Percentiles rank a stretch among this genome's conserved stretches.
Conservation (phyloP, 495 filamentous ascomycete genomes). For the Barbatosphaeria neglecta region DNA sequence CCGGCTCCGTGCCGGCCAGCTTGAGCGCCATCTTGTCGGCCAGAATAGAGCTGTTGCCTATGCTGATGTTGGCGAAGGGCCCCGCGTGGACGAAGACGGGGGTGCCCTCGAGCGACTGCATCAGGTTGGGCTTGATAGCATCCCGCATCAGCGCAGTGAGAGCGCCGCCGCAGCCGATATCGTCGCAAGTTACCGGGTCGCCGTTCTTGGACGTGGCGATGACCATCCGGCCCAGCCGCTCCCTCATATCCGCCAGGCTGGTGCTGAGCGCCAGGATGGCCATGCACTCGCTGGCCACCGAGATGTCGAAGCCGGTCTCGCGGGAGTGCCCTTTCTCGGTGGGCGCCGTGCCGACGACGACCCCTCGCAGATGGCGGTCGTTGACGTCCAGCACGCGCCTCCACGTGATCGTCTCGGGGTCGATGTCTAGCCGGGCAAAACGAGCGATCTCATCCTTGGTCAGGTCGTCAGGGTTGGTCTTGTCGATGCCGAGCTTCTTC, state of each 20-base stretch:
- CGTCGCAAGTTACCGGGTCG: conserved; percentile 91
- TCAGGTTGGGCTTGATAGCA: conserved; percentile 95
- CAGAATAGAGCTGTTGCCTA: conserved; percentile 87
- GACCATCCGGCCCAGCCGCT: conserved; percentile 93
- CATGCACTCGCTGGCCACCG: conserved; percentile 96
- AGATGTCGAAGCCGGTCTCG: conserved; percentile 91
- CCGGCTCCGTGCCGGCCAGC: conserved; percentile 88
- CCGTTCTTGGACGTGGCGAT: conserved; percentile 74
- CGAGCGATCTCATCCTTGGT: conserved; percentile 77
- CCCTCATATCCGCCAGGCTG: conserved; percentile 77
- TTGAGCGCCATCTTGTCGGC: conserved; percentile 94
- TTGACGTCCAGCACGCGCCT: conserved; percentile 93
- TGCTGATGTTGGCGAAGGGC: conserved; percentile 96
- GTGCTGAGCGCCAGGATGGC: conserved; percentile 92
- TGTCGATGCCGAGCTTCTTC: conserved; percentile 89
- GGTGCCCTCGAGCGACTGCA: conserved; percentile 96
- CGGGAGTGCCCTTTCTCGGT: conserved; percentile 82
- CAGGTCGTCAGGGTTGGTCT: conserved; percentile 82
- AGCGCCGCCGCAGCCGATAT: conserved; percentile 85
- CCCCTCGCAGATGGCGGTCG: conserved; percentile 79
- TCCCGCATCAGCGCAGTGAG: conserved; percentile 93
- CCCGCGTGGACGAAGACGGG: conserved; percentile 96
- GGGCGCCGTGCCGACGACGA: conserved; percentile 75
- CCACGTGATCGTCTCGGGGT: conserved; percentile 96
- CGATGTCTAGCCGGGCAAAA: conserved; percentile 90